Evolutionary conservation across 768 basidiomycete species (phyloP), one percentile per base, ranked within the genome.

Genomic region (Pholiota microspora): DNA sequence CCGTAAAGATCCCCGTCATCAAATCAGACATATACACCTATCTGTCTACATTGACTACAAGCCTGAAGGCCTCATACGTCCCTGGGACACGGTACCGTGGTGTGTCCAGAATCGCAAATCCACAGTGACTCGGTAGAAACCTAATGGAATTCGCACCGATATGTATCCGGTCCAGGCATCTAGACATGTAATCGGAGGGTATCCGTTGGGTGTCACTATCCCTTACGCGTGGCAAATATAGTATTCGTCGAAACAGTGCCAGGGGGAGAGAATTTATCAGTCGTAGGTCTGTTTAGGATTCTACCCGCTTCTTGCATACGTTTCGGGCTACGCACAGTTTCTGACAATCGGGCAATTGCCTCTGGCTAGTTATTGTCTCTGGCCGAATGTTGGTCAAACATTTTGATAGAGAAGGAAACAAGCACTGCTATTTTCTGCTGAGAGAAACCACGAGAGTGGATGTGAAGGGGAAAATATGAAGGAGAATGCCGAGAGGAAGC

Each of bases 401-500:
- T 31, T 10, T 29, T 34, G n/a, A n/a, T n/a, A n/a, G 6, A 31
- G 12, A 12, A 36, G 21, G 24, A 49, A n/a, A 24, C 12, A 36
- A 49, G 34, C n/a, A 49, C 12, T 40, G 23, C 36, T 38, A 24
- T 27, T 38, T 38, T 38, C 18, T 38, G 36, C 40, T 28, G 36
- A 25, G 36, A 51, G 34, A 38, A 50, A 38, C 18, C 25, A 50
- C 10, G 36, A 31, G 36, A 34, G 24, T 15, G n/a, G n/a, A n/a
- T 23, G 24, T 50, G 49, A 45, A 51, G 29, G 34, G 23, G 35
- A 40, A 23, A 51, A 38, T 40, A 51, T 42, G 28, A 51, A 38
- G 49, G 49, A 27, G 15, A 18, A 27, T 51, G 51, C 51, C 51
- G 51, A 51, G 38, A 60, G 64, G 58, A 56, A 58, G 67, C 67